These are phyloP conservation scores for Pyrus hybrid DNA, from an alignment of 331 rosid genomes.

Conservation along the genomic window DNA sequence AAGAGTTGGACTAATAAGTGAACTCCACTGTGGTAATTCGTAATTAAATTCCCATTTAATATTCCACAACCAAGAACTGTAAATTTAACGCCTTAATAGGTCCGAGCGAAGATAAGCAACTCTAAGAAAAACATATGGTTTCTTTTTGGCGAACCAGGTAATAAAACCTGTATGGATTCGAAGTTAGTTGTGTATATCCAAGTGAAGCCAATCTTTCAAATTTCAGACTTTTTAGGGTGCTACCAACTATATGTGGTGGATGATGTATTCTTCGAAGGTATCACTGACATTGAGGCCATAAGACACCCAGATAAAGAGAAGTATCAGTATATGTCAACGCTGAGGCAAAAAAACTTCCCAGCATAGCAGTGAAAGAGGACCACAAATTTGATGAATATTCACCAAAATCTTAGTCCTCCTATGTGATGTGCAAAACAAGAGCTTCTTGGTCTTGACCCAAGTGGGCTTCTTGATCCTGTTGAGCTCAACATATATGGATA, in stretches of 20 bases:
- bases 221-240: background rate
- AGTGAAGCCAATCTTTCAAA: too few relatives aligned
- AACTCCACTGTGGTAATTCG: background rate
- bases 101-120: background rate
- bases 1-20: background rate
- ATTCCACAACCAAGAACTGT: background rate
- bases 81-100: background rate
- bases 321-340: background rate
- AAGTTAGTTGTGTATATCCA: background rate
- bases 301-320: background rate
- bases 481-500: constrained; percentile 14
- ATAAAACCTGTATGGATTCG: background rate
- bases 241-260: background rate
- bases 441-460: constrained; percentile 52
- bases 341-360: background rate
- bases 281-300: background rate
- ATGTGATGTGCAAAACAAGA: constrained; percentile 26
- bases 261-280: background rate
- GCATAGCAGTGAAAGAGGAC: background rate
- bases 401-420: background rate
- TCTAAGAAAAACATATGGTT: background rate
- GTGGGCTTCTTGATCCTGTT: constrained; percentile 48
- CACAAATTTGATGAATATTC: background rate
- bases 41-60: background rate
- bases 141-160: background rate